These are phyloP conservation scores for Echinochloa phyllopogon DNA, from an alignment of 176 grass and related monocot genomes.

Conservation along the genomic window DNA sequence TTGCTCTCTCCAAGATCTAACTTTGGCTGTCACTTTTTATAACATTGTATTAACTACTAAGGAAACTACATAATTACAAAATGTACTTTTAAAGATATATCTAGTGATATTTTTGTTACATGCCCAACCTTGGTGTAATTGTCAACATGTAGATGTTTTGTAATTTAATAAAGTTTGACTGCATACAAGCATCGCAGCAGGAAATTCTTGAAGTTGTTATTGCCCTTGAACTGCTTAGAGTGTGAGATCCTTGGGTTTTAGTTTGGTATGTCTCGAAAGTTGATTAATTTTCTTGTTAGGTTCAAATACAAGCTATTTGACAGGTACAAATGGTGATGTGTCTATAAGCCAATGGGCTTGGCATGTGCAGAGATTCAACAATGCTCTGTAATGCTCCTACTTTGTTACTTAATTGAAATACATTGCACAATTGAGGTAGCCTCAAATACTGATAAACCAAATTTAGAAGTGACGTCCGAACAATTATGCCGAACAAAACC, in stretches of 20 bases:
- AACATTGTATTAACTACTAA: background rate
- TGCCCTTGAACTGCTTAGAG: background rate
- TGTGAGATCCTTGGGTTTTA: slow-evolving; percentile 3
- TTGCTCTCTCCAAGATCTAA: background rate
- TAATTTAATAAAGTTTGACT: background rate
- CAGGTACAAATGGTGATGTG: background rate
- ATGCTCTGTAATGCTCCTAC: background rate
- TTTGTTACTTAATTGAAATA: slow-evolving; percentile 10
- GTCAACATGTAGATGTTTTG: background rate
- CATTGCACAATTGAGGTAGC: background rate
- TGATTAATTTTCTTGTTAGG: background rate
- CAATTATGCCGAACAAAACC: background rate
- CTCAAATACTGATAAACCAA: background rate
- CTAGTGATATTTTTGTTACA: background rate
- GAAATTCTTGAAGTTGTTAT: slow-evolving; percentile 6
- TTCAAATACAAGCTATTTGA: background rate
- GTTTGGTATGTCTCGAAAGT: background rate
- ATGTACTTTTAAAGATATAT: background rate
- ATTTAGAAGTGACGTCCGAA: background rate
- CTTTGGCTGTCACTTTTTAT: background rate
- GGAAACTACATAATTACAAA: background rate
- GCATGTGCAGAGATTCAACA: background rate
- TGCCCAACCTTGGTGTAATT: background rate
- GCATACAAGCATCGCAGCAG: background rate
- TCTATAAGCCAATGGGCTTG: background rate